phyloP scores from a whole-genome alignment of 345 rosid species.

The Lepidium sativum region DNA sequence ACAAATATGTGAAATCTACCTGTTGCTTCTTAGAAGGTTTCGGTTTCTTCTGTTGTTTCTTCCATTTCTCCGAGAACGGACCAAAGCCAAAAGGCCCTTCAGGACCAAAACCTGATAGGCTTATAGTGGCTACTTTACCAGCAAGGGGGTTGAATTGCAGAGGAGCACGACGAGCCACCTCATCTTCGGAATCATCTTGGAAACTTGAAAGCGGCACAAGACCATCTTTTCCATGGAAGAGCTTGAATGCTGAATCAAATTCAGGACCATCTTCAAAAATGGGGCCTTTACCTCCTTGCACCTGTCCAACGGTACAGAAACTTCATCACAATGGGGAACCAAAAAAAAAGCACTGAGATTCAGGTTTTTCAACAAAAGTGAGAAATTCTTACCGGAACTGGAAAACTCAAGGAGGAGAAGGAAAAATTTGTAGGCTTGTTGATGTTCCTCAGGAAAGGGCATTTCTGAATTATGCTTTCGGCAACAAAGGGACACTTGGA shows the following conservation, averaged over 20 bases:
- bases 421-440: slow-evolving; percentile 65
- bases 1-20: slow-evolving; percentile 33
- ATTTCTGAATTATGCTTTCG: slow-evolving; percentile 40
- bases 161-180: slow-evolving; percentile 32
- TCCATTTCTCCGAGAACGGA: slow-evolving; percentile 55
- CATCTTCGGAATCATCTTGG: slow-evolving; percentile 4
- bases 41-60: slow-evolving; percentile 53
- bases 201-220: slow-evolving; percentile 54
- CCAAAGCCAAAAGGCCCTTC: slow-evolving; percentile 76
- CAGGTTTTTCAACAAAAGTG: background rate
- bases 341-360: background rate
- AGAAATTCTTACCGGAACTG: slow-evolving; percentile 34
- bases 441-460: slow-evolving; percentile 82
- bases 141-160: slow-evolving; percentile 70
- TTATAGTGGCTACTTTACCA: slow-evolving; percentile 61
- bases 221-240: slow-evolving; percentile 87
- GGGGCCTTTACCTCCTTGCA: slow-evolving; percentile 63
- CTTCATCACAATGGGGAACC: background rate
- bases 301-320: slow-evolving; percentile 12
- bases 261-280: slow-evolving; percentile 86
- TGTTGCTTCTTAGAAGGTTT: slow-evolving; percentile 45
- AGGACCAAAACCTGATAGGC: slow-evolving; percentile 68
- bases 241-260: slow-evolving; percentile 61
- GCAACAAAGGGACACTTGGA: slow-evolving; percentile 44
- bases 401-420: slow-evolving; percentile 40